Evolutionary conservation across 2,329 filamentous ascomycete species (phyloP), one percentile per base, ranked within the genome.

Genomic region (Rosellinia necatrix): DNA sequence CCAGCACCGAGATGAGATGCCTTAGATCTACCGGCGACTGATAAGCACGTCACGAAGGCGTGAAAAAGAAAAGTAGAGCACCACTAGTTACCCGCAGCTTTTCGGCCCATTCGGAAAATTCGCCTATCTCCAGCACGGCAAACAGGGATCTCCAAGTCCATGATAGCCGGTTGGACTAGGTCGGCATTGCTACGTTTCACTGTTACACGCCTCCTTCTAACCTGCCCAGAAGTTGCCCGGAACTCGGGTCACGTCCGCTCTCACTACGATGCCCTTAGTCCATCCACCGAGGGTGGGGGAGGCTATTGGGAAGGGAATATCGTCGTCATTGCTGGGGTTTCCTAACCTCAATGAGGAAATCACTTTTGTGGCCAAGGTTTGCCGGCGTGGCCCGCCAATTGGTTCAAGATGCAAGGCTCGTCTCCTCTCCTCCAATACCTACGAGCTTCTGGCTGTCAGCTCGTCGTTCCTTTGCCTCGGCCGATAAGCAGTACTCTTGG

Each of bases 21-120:
- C 12, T 32, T 41, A 19, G 34, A 41, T 58, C 34, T 29, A 8
- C 47, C 29, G 30, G 17, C 19, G 42, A 35, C 41, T 40, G 27
- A 27, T 7, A 34, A 47, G 35, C 10, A 21, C 29, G 25, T 43
- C 46, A 38, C 30, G n/a, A 32, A 24, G 17, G 30, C 13, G 32
- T 29, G 24, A 30, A 13, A 21, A 22, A 15, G 4, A 17, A 8
- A 34, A 21, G 17, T 41, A 29, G 13, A 25, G 43, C 37, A 30
- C 41, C 29, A n/a, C 24, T 25, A 30, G 30, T 43, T 46, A 47
- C 32, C 48, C 38, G 34, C 24, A 34, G 34, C n/a, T 40, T n/a
- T 30, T 59, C 59, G 56, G 56, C 52, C 59, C 41, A 50, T 52
- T 61, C 59, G 59, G 59, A 56, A 43, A 49, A 48, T 51, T 59